A percentile compares a stretch with the other conserved stretches of the same genome.
phyloP scores from a whole-genome alignment of 2,329 filamentous ascomycete species.

The Curvularia lunata region DNA sequence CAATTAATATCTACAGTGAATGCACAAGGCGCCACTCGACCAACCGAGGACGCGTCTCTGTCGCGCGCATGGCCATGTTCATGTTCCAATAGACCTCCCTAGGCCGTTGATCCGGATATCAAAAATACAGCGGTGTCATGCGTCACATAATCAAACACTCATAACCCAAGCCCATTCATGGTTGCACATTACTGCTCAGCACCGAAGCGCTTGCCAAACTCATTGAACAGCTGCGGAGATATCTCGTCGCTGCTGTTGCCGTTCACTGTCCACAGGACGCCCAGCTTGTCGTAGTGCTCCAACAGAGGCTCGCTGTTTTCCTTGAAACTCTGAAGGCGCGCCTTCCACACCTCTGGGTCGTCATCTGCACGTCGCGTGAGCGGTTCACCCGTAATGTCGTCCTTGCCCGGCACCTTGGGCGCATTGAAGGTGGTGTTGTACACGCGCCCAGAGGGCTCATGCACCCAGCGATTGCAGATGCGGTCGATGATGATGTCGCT shows the following conservation, averaged over 20 bases:
- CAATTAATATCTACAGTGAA: slow-evolving; percentile 29
- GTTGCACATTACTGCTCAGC: slow-evolving; percentile 25
- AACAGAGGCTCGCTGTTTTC: slow-evolving; percentile 85
- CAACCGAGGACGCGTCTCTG: slow-evolving; percentile 8
- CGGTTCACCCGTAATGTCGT: slow-evolving; percentile 89
- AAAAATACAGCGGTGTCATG: slow-evolving; percentile 8
- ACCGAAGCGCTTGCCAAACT: slow-evolving; percentile 80
- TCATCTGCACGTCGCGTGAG: slow-evolving; percentile 86
- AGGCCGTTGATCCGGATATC: background rate
- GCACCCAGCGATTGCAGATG: slow-evolving; percentile 91
- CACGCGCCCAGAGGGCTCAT: slow-evolving; percentile 86
- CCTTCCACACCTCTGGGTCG: slow-evolving; percentile 82
- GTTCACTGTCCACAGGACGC: slow-evolving; percentile 83
- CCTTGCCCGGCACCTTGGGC: slow-evolving; percentile 77
- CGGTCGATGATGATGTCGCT: slow-evolving; percentile 85
- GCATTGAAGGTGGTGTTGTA: slow-evolving; percentile 96
- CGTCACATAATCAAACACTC: slow-evolving; percentile 11
- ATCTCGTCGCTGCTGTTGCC: slow-evolving; percentile 96
- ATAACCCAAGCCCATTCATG: slow-evolving; percentile 5
- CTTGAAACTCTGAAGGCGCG: slow-evolving; percentile 80
- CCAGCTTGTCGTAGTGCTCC: slow-evolving; percentile 85
- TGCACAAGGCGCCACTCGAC: slow-evolving; percentile 16
- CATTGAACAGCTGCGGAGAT: slow-evolving; percentile 81
- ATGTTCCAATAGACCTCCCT: background rate
- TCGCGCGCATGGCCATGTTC: slow-evolving; percentile 3